A percentile compares a stretch with the other conserved stretches of the same genome.
phyloP scores from a whole-genome alignment of 768 basidiomycete species.

The Leccinum rimulosum region DNA sequence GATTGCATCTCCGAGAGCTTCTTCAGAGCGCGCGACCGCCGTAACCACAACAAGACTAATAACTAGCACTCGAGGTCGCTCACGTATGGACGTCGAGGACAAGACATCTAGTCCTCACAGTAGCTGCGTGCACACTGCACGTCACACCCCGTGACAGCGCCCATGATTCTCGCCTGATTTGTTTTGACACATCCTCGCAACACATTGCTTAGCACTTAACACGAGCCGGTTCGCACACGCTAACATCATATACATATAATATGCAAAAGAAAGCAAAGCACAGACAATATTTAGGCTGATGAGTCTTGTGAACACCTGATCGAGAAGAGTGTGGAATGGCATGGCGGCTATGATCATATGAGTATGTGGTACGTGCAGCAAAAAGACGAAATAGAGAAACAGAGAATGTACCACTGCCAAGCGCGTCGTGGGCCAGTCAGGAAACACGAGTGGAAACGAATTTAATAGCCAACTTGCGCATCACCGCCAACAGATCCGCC shows the following conservation, averaged over 20 bases:
- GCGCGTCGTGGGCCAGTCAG: conserved; percentile 15
- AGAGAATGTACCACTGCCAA: conserved; percentile 21
- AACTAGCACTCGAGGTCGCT: no score
- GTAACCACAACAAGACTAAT: neutral
- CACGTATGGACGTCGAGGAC: neutral
- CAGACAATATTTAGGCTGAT: conserved; percentile 25
- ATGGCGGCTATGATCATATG: conserved; percentile 28
- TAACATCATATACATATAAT: conserved; percentile 39
- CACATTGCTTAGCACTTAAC: neutral
- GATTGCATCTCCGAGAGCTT: conserved; percentile 26
- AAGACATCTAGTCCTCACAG: neutral
- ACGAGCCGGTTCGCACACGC: conserved; percentile 13
- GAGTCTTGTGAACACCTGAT: conserved; percentile 27
- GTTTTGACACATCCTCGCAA: neutral
- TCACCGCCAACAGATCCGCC: conserved; percentile 73
- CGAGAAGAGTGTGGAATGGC: conserved; percentile 28
- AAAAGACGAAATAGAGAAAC: conserved; percentile 30
- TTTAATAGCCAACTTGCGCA: conserved; percentile 73
- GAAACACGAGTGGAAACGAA: conserved; percentile 40
- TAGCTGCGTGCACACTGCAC: neutral
- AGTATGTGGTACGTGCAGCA: conserved; percentile 30
- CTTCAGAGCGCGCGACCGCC: neutral
- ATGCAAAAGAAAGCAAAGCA: conserved; percentile 34
- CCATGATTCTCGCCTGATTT: conserved; percentile 19
- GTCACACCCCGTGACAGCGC: conserved; percentile 17